Conservation (phyloP, 2,329 filamentous ascomycete species). For the Dryadomyces sulphureus region DNA sequence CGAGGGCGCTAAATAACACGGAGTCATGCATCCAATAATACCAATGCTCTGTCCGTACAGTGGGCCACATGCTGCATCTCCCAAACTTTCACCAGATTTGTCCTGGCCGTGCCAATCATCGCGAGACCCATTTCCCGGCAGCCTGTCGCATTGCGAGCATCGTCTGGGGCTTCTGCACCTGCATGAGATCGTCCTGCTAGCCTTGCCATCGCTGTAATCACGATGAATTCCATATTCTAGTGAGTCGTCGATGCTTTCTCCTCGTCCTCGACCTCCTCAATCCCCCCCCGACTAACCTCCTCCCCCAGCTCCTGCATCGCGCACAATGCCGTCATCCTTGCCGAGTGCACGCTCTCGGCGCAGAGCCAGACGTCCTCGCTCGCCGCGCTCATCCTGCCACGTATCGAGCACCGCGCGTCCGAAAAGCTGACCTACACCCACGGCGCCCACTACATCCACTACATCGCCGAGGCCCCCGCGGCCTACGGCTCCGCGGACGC, state of each 20-base stretch:
- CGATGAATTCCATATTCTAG: neutral
- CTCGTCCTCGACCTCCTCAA: neutral
- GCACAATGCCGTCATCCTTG: slow-evolving; percentile 80
- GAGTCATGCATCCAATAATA: too few relatives aligned
- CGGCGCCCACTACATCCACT: slow-evolving; percentile 85
- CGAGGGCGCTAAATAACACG: too few relatives aligned
- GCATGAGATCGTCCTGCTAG: neutral
- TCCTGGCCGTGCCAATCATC: neutral
- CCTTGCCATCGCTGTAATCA: slow-evolving; percentile 2
- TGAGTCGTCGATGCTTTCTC: neutral
- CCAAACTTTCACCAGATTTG: neutral
- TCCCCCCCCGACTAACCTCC: neutral
- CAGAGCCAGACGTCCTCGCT: slow-evolving; percentile 73
- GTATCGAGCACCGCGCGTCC: slow-evolving; percentile 66
- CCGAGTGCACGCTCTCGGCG: slow-evolving; percentile 81
- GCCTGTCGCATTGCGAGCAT: neutral
- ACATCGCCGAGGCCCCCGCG: slow-evolving; percentile 72
- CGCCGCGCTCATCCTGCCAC: slow-evolving; percentile 86
- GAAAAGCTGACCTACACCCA: slow-evolving; percentile 93
- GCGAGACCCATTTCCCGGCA: neutral
- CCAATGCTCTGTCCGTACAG: too few relatives aligned
- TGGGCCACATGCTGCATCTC: neutral
- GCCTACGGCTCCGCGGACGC: slow-evolving; percentile 35
- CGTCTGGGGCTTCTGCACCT: neutral
- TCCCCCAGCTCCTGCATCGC: slow-evolving; percentile 75